Evolutionary conservation across 805 yeast genomes (phyloP).

Genomic region (Schwanniomyces sp.): DNA sequence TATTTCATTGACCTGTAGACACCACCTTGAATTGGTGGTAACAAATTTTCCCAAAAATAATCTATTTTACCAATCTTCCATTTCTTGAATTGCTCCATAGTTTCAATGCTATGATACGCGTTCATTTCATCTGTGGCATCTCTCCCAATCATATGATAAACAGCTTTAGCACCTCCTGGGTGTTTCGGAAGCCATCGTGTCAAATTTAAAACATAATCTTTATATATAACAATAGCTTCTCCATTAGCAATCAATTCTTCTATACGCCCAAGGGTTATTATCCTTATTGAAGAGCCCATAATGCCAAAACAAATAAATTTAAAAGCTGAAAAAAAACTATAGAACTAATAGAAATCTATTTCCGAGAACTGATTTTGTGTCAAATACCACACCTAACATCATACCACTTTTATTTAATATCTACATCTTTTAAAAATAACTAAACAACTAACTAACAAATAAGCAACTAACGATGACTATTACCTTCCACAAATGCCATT

Average conservation of each 20-base stretch:
- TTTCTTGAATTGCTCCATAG: constrained; percentile 48
- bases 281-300: constrained; percentile 4
- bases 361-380: background rate
- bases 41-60: constrained; percentile 65
- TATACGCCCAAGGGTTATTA: constrained; percentile 36
- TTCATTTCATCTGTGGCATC: constrained; percentile 92
- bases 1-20: constrained; percentile 14
- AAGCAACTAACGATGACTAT: constrained; percentile 23
- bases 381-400: background rate
- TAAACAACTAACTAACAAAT: background rate
- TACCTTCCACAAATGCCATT: constrained; percentile 77
- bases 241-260: constrained; percentile 65
- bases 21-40: constrained; percentile 92
- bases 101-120: constrained; percentile 70
- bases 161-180: constrained; percentile 90
- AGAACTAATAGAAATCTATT: background rate
- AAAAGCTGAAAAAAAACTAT: background rate
- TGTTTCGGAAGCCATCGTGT: constrained; percentile 71
- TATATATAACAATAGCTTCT: constrained; percentile 66
- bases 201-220: constrained; percentile 59
- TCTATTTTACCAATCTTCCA: constrained; percentile 69
- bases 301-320: background rate
- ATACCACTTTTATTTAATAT: background rate
- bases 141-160: constrained; percentile 80
- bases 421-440: background rate